Conservation (phyloP, 768 basidiomycete species). For the Panellus pusillus region DNA sequence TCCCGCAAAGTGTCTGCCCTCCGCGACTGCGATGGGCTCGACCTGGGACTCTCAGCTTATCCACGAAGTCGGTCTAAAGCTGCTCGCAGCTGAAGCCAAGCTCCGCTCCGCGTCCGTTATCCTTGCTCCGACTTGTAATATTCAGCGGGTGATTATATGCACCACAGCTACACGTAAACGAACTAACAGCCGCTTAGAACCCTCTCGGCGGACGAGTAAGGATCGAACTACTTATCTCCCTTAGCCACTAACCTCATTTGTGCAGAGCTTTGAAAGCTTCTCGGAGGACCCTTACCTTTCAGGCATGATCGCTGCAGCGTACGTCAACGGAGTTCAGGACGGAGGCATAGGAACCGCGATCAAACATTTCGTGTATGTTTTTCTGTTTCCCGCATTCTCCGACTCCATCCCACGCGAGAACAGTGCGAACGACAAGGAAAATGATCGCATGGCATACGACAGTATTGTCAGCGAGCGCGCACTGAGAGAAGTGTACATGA, state of each 20-base stretch:
- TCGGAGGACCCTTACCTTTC: constrained; percentile 78
- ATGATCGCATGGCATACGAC: constrained; percentile 71
- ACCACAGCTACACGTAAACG: background rate
- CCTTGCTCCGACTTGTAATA: constrained; percentile 83
- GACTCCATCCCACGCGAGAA: background rate
- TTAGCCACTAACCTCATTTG: background rate
- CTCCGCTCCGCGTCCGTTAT: constrained; percentile 66
- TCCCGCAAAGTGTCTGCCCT: constrained; percentile 77
- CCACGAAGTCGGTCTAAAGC: constrained; percentile 56
- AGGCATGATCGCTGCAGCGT: constrained; percentile 67
- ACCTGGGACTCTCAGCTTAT: constrained; percentile 73
- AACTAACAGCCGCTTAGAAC: constrained; percentile 38
- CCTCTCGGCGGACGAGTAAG: constrained; percentile 70
- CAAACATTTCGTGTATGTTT: constrained; percentile 76
- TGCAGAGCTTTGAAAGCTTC: constrained; percentile 72
- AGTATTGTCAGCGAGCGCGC: constrained; percentile 63
- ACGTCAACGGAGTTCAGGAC: constrained; percentile 74
- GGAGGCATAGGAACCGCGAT: constrained; percentile 76
- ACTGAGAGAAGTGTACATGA: constrained; percentile 72
- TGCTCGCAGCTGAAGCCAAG: constrained; percentile 74
- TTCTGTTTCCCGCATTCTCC: background rate
- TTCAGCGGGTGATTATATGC: constrained; percentile 58
- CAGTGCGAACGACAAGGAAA: constrained; percentile 81
- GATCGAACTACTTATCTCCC: background rate
- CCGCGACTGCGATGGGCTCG: constrained; percentile 72